Evolutionary conservation across 371 early-diverging fungal genomes (phyloP).

Genomic region (Syncephalastrum monosporum): DNA sequence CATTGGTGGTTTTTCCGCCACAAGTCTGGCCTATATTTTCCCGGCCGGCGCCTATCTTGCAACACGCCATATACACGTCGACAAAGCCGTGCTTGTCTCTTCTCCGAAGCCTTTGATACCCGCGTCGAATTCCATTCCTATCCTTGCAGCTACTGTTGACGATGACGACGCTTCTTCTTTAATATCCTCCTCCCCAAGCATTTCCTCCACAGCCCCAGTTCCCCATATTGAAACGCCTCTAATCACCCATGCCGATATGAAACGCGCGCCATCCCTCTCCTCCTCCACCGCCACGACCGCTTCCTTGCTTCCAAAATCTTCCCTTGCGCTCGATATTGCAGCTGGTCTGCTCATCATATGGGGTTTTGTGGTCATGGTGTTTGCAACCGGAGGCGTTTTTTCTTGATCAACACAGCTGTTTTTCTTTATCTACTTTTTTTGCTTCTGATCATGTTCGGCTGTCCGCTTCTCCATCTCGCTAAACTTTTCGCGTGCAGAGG

Average conservation of each 20-base stretch:
- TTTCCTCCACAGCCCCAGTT: neutral
- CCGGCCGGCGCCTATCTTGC: conserved; percentile 51
- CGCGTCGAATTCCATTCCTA: neutral
- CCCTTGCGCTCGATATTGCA: conserved; percentile 23
- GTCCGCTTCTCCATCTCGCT: conserved; percentile 14
- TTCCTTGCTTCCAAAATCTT: neutral
- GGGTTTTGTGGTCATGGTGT: conserved; percentile 44
- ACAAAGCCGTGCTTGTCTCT: too few species aligned
- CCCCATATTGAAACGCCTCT: neutral
- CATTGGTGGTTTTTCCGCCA: conserved; percentile 58
- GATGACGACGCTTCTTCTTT: neutral
- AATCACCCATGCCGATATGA: neutral
- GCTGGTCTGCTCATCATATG: conserved; percentile 37
- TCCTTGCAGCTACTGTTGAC: neutral
- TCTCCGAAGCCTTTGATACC: too few species aligned
- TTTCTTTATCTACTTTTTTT: conserved; percentile 8
- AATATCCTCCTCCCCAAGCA: neutral
- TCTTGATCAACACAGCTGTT: neutral
- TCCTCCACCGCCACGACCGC: too few species aligned
- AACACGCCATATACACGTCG: conserved; percentile 16
- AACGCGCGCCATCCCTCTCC: too few species aligned
- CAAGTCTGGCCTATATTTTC: conserved; percentile 55
- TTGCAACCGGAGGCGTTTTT: conserved; percentile 26
- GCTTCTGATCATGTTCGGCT: conserved; percentile 8
- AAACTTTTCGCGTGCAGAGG: conserved; percentile 7